These are phyloP conservation scores for Colletotrichum orbiculare DNA, from an alignment of 2,329 filamentous ascomycete genomes.

Conservation along the genomic window DNA sequence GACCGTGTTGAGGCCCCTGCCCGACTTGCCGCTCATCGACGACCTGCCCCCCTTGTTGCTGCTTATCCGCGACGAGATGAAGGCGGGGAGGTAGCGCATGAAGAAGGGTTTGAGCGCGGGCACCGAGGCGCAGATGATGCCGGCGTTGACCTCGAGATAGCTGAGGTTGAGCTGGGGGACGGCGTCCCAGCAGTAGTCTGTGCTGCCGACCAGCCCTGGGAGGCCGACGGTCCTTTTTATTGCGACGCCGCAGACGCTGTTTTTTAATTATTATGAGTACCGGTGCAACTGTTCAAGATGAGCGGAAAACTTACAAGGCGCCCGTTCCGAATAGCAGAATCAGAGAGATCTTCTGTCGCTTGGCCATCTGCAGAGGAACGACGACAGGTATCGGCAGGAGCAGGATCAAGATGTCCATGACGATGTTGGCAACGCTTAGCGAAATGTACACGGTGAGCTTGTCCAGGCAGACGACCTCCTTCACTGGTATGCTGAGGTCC, in stretches of 20 bases:
- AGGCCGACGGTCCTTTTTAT: conserved; percentile 44
- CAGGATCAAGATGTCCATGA: conserved; percentile 26
- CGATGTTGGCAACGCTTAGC: conserved; percentile 27
- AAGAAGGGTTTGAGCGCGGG: conserved; percentile 38
- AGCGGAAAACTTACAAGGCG: conserved; percentile 3
- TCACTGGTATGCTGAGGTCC: neutral
- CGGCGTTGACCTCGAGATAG: conserved; percentile 32
- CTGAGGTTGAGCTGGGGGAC: conserved; percentile 45
- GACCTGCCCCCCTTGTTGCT: neutral
- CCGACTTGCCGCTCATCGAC: neutral
- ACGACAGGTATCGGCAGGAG: conserved; percentile 22
- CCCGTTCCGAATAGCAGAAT: conserved; percentile 21
- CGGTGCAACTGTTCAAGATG: neutral
- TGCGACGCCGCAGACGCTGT: conserved; percentile 43
- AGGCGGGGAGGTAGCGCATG: conserved; percentile 33
- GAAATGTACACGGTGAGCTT: conserved; percentile 15
- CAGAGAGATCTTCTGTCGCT: conserved; percentile 26
- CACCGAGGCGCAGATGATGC: conserved; percentile 30
- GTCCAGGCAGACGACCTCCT: conserved; percentile 10
- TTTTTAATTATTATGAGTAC: conserved; percentile 1
- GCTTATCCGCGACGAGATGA: conserved; percentile 21
- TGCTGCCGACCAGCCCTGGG: conserved; percentile 37
- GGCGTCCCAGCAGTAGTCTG: conserved; percentile 43
- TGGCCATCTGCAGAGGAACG: conserved; percentile 20
- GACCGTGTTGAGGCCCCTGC: conserved; percentile 13